Base-by-base conservation (phyloP, 208 protist species). In the Phytomonas francai region DNA sequence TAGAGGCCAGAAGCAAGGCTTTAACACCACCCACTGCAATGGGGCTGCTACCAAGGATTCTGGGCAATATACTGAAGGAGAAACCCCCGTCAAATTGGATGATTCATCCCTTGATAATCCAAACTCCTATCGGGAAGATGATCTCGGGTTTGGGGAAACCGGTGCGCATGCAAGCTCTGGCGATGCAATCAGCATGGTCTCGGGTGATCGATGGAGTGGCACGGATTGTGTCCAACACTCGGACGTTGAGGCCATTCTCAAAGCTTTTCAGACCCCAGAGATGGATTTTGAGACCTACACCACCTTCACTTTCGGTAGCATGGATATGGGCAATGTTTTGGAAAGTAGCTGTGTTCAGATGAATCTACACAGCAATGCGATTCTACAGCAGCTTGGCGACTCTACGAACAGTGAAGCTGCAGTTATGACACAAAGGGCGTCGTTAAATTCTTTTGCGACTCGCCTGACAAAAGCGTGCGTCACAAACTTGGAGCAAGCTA, bases 281-380 rank as follows among this genome's bases (percentile, higher is more conserved):
- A 54, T 57, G 30, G 25, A 67, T 19, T 89, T 88, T 61, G 62
- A 68, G 6, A 82, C 73, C 22, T 81, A 75, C 67, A 91, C 79
- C 19, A 87, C 85, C 49, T 83, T 87, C 51, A 75, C 68, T n/a
- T 80, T 93, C 7, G 79, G 77, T 7, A 3, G 57, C 8, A 63
- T 80, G 22, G 84, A 92, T 68, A 87, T 93, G 85, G 76, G 76
- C 59, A 73, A 63, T 12, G 77, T 93, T 39, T 74, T 95, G 22
- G 73, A 87, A 59, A 76, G 78, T 73, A 92, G 85, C 70, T 87
- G 81, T 45, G 67, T 79, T 54, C 87, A 95, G 71, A 72, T 91
- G 9, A 60, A 60, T 31, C 76, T 89, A 77, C 83, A 89, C 75
- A 78, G 68, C 72, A 61, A 62, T 31, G 65, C 71, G 31, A 73